These are phyloP conservation scores for Tothia fuscella DNA, from an alignment of 2,329 filamentous ascomycete genomes.

Conservation along the genomic window DNA sequence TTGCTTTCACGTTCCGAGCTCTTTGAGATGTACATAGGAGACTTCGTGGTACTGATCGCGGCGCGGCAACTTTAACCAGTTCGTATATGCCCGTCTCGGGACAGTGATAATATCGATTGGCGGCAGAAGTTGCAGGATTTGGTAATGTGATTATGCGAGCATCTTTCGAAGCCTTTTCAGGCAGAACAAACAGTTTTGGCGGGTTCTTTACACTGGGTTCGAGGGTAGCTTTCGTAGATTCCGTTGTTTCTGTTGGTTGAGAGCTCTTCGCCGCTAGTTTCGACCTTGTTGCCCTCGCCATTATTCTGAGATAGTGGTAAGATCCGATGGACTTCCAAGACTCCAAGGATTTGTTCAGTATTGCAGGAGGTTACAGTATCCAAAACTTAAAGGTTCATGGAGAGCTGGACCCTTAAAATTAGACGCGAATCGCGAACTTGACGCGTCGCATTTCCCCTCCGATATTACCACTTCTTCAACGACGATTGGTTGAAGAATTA, in stretches of 20 bases:
- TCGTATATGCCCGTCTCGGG: conserved; percentile 47
- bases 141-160: conserved; percentile 44
- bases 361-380: too few species aligned
- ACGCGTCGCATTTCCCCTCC: too few species aligned
- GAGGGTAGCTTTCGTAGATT: conserved; percentile 20
- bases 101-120: conserved; percentile 46
- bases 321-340: too few species aligned
- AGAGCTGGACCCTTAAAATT: too few species aligned
- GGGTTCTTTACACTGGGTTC: conserved; percentile 28
- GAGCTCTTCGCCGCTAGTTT: conserved; percentile 1
- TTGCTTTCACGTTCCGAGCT: conserved; percentile 11
- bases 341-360: too few species aligned
- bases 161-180: conserved; percentile 37
- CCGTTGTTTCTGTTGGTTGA: not conserved
- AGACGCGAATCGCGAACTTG: too few species aligned
- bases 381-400: too few species aligned
- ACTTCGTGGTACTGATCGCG: conserved; percentile 39
- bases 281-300: not conserved
- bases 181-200: conserved; percentile 46
- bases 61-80: conserved; percentile 44
- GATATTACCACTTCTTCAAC: too few species aligned
- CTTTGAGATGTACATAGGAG: conserved; percentile 37
- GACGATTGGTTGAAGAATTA: too few species aligned
- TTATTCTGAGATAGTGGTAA: not conserved
- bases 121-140: conserved; percentile 37